Evolutionary conservation across 176 grass and related monocot species (phyloP).

Genomic region (Canna indica): DNA sequence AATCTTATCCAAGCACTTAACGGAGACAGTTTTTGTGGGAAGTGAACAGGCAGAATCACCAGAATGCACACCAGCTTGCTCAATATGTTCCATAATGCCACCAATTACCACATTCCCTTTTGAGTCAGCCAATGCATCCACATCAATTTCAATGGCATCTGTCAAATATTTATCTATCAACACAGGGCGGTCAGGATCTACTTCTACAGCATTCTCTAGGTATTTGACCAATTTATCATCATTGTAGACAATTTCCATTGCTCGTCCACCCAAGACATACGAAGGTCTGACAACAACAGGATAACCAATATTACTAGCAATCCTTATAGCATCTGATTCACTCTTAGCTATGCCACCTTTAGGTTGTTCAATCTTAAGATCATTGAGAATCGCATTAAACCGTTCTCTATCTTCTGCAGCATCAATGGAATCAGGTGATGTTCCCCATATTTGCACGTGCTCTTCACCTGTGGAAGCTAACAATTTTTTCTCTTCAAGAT

Average conservation of each 20-base stretch:
- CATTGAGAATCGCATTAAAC: conserved; percentile 91
- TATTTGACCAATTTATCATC: conserved; percentile 87
- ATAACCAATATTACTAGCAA: conserved; percentile 77
- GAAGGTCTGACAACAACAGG: conserved; percentile 95
- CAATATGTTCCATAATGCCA: conserved; percentile 99
- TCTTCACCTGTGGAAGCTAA: conserved; percentile 45
- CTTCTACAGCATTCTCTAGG: conserved; percentile 89
- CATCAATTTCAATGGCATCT: conserved; percentile 96
- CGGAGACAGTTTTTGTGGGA: conserved; percentile 87
- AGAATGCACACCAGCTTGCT: conserved; percentile 94
- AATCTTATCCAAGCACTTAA: conserved; percentile 56
- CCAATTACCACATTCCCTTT: conserved; percentile 90
- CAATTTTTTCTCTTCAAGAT: conserved; percentile 58
- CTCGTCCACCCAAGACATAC: conserved; percentile 93
- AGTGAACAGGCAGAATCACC: conserved; percentile 96
- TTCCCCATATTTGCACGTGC: conserved; percentile 84
- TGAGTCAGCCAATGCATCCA: conserved; percentile 78
- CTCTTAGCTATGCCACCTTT: conserved; percentile 95
- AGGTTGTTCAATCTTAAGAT: conserved; percentile 83
- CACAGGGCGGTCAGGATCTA: conserved; percentile 84
- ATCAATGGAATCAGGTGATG: conserved; percentile 96
- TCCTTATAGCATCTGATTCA: conserved; percentile 72
- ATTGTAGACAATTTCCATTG: conserved; percentile 96
- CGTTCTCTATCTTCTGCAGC: conserved; percentile 88
- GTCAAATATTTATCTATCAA: conserved; percentile 87